Base-by-base conservation (phyloP, 1,284 basidiomycete genomes). In the Ustilago hordei region DNA sequence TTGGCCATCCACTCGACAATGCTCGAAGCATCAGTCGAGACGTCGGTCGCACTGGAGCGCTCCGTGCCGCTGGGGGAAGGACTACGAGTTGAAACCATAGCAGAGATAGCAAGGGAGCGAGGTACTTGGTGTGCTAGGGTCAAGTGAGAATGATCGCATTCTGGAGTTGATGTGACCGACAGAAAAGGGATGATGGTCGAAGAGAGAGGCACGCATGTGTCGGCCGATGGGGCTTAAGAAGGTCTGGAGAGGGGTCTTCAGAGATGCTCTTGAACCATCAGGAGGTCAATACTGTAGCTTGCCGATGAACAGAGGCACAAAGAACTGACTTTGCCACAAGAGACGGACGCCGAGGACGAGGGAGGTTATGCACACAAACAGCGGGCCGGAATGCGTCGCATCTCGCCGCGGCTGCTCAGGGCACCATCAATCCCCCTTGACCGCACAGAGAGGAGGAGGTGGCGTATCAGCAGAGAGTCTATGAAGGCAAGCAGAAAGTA, bases 81-180 rank as follows among this genome's bases (percentile, higher is more conserved):
- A 31, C 66, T 75, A 47, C 72, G 66, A 55, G 72, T 75, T 19
- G 66, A 75, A 32, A 23, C 53, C 72, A 75, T 75, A n/a, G 31
- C 17, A 38, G 38, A 17, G 15, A 23, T n/a, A 31, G 4, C 35
- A 36, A 23, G 45, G 47, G 39, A 41, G 23, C 2, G 38, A 41
- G 54, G n/a, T 12, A 50, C 23, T 15, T 28, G 13, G 48, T 17
- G 11, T 7, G 28, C 8, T 11, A 32, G 48, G 28, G 3, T 31
- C 8, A 28, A 13, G 48, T 32, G 48, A n/a, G n/a, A 36, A 53
- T 2, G 17, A 19, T 23, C 28, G 34, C 31, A 19, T 32, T 32
- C 8, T 31, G 52, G 45, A 39, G 19, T n/a, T n/a, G 38, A 31
- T 36, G 48, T 32, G 41, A 28, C 11, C 15, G 31, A 34, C 36